Base-by-base conservation (phyloP, 768 basidiomycete genomes). In the Chalciporus pseudorubinellus region DNA sequence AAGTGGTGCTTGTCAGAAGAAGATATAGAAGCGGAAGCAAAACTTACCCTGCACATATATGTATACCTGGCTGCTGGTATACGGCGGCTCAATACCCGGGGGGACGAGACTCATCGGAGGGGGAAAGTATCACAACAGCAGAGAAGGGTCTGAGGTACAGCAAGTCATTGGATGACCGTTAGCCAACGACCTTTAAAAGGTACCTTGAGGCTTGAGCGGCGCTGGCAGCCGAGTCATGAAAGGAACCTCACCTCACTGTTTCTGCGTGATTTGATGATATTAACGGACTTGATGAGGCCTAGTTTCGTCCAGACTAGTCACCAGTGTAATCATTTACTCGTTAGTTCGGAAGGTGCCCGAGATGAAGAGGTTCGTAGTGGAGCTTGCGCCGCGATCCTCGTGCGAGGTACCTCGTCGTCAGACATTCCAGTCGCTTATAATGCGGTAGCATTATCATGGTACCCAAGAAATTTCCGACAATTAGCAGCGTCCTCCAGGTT, bases 31-130 rank as follows among this genome's bases (percentile, higher is more conserved):
- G 36, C 2, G 19, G 38, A 1, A 21, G 20, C 10, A n/a, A 29
- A 48, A 31, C 58, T 14, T 50, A 63, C 66, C 46, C 56, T 68
- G 66, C 31, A 57, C 59, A 24, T 57, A 64, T 20, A 55, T 39
- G 14, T 55, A 67, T 18, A 65, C n/a, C n/a, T n/a, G 6, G 6
- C 6, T 39, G 50, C 57, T 39, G 3, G 55, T 50, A 18, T 6
- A 29, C 11, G 44, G 45, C 2, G 18, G 13, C 40, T 24, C 4
- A 19, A 45, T 46, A 22, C 48, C 54, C 43, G 54, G 49, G 24
- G 59, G 59, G n/a, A 55, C 20, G 0, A 65, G 42, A 46, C 66
- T 67, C 66, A 67, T 66, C 5, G 41, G 42, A 13, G 40, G 33
- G 33, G 48, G 44, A n/a, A n/a, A n/a, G n/a, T n/a, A n/a, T n/a